phyloP scores from a whole-genome alignment of 306 rosid genomes.

The Cyclanthera cordifolia region DNA sequence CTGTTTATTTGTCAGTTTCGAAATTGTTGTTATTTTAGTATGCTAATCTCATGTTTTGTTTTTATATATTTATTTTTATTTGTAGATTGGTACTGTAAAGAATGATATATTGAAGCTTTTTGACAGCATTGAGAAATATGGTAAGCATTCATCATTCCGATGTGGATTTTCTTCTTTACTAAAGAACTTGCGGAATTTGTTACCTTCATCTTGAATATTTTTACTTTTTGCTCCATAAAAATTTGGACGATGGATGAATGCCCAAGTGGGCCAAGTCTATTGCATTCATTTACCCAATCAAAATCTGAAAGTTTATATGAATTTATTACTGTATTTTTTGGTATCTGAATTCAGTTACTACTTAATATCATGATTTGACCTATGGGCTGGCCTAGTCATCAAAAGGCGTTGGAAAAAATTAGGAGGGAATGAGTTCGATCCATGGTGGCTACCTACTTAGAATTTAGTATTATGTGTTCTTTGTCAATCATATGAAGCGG shows the following conservation, averaged over 20 bases:
- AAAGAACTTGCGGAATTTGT: background rate
- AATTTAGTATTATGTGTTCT: no score
- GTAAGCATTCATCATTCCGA: constrained; percentile 31
- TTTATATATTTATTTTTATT: constrained; percentile 14
- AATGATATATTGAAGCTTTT: constrained; percentile 82
- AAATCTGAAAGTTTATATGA: background rate
- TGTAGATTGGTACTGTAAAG: constrained; percentile 64
- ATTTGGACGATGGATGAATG: background rate
- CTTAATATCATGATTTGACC: no score
- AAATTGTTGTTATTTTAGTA: background rate
- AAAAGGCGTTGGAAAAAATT: no score
- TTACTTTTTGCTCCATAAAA: background rate
- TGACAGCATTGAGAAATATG: constrained; percentile 88
- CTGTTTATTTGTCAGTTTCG: background rate
- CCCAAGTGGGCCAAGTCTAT: background rate
- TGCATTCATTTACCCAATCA: background rate
- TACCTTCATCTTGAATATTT: constrained; percentile 1
- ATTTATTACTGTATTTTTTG: background rate
- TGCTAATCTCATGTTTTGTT: constrained; percentile 19
- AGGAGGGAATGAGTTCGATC: no score
- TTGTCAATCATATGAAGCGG: no score
- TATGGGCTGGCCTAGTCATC: no score
- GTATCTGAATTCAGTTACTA: no score
- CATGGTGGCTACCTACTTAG: no score
- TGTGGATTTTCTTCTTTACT: background rate